A percentile compares a stretch with the other conserved stretches of the same genome.
phyloP scores from a whole-genome alignment of 805 yeast genomes.

The Wickerhamomyces ciferrii region DNA sequence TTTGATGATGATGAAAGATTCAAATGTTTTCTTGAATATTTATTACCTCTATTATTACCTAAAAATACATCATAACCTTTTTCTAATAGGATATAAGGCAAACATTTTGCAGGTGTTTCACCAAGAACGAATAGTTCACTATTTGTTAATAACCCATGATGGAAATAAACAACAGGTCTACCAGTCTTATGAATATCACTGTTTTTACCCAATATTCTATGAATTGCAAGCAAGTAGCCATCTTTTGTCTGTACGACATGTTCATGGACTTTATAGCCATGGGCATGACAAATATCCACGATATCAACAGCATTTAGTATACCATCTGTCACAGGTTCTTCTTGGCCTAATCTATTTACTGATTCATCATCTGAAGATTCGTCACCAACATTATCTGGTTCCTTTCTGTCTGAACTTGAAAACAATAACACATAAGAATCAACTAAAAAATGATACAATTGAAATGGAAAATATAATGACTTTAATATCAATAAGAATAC shows the following conservation, averaged over 20 bases:
- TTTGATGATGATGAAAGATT: constrained; percentile 21
- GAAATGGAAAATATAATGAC: constrained; percentile 3
- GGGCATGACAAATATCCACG: constrained; percentile 49
- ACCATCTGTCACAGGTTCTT: constrained; percentile 4
- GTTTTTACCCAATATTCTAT: constrained; percentile 35
- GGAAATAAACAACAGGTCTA: constrained; percentile 59
- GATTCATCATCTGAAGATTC: background rate
- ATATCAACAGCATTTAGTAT: constrained; percentile 26
- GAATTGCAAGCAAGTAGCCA: constrained; percentile 63
- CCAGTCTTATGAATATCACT: background rate
- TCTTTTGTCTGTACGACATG: constrained; percentile 66
- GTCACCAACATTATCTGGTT: constrained; percentile 23
- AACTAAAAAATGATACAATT: constrained; percentile 2
- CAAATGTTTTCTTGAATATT: constrained; percentile 52
- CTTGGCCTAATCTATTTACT: constrained; percentile 8
- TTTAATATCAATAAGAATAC: constrained; percentile 9
- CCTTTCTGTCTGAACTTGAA: constrained; percentile 39
- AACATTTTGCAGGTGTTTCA: constrained; percentile 33
- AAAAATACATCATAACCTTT: constrained; percentile 92
- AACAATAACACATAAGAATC: constrained; percentile 30
- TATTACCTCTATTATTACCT: constrained; percentile 91
- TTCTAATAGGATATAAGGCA: constrained; percentile 74
- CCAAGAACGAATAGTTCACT: constrained; percentile 55
- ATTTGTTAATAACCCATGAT: constrained; percentile 79
- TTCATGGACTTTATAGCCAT: constrained; percentile 62